Base-by-base conservation (phyloP, 495 filamentous ascomycete species). In the Beverwykella pulmonaria region DNA sequence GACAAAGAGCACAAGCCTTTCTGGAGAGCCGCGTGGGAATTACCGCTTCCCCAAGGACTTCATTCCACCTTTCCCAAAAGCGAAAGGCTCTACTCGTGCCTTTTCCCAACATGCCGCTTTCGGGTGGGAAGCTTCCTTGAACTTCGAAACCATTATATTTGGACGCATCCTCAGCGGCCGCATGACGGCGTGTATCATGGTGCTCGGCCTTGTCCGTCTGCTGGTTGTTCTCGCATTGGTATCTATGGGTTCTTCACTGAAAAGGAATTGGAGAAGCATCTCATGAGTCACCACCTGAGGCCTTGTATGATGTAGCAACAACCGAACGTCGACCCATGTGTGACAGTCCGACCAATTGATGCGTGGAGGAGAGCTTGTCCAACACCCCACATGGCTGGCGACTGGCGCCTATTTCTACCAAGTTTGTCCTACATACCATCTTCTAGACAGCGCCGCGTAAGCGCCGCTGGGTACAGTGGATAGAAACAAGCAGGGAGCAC, bases 221-320 rank as follows among this genome's bases (percentile, higher is more conserved):
- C 30, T 25, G 61, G 61, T n/a, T 65, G 61, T 23, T 32, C 52
- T 27, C 52, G 61, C n/a, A 23, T 65, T 20, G 61, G 61, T 7
- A 7, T 22, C 10, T 19, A 14, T 19, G 61, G 61, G n/a, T 65
- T 65, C 29, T 23, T 19, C 8, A 15, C 17, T 1, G 34, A 57
- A 19, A 23, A 44, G 22, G 61, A 57, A 19, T 25, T 65, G 25
- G 61, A 65, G 41, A 27, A 56, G 26, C 61, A 65, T 52, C 25
- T 65, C 7, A 17, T 48, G 26, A 30, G 46, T 8, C 61, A 65
- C 26, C 61, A 65, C 49, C n/a, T 57, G 25, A 34, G 52, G 19
- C 27, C 60, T n/a, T 63, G 60, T 54, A 26, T 32, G n/a, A 44
- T 46, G 59, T 20, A 59, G 3, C 50, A 25, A 12, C 15, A 22